Percentiles rank a stretch among this genome's conserved stretches.
phyloP scores from a whole-genome alignment of 768 basidiomycete species.

The Cyclocybe aegerita region DNA sequence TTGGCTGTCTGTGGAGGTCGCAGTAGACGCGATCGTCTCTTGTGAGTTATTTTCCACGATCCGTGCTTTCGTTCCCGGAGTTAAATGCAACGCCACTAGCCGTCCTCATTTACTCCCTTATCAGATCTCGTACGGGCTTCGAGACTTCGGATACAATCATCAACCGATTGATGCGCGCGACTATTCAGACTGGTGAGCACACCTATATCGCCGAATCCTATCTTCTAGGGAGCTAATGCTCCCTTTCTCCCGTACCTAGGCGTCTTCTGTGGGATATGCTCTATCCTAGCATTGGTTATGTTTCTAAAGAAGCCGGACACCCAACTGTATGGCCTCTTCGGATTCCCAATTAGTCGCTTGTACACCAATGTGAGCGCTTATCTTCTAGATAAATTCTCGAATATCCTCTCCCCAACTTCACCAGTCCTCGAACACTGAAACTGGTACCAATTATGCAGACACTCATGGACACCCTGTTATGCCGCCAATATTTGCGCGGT shows the following conservation, averaged over 20 bases:
- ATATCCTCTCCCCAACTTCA: background rate
- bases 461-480: background rate
- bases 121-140: background rate
- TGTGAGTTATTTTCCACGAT: background rate
- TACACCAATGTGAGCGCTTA: background rate
- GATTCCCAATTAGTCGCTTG: background rate
- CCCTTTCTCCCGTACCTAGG: background rate
- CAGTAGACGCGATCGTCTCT: background rate
- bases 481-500: background rate
- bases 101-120: background rate
- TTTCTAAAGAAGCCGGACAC: background rate
- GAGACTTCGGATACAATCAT: background rate
- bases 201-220: background rate
- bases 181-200: background rate
- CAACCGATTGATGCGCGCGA: background rate
- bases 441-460: background rate
- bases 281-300: background rate
- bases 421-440: too few species aligned
- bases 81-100: background rate
- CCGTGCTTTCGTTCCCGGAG: background rate
- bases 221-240: too few species aligned
- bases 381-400: background rate
- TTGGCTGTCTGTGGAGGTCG: background rate
- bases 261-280: background rate
- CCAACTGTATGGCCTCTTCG: background rate